Base-by-base conservation (phyloP, 306 rosid genomes). In the Prinsepia uniflora region DNA sequence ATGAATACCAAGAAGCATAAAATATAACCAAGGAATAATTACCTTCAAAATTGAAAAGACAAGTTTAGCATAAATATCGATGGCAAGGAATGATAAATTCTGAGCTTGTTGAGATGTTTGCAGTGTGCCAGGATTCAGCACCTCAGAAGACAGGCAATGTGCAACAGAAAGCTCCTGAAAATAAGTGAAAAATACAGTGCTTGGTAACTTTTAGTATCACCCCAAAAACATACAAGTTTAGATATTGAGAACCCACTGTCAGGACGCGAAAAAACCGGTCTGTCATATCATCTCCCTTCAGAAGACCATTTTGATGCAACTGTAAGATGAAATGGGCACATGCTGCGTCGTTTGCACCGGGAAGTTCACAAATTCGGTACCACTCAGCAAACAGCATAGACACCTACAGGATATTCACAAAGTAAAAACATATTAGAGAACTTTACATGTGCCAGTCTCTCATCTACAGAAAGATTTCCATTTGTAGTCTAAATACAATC, bases 271-370 rank as follows among this genome's bases (percentile, higher is more conserved):
- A 95, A 84, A 95, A 89, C 22, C 89, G 95, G 65, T 95, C 99
- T 34, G 96, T 88, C 50, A 84, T 62, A 42, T 95, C 99, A 82
- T 95, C 99, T 42, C 96, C 98, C 84, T 95, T 91, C 63, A 95
- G 82, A 42, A 91, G 72, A 58, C 97, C 99, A 71, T 75, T 85
- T 74, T 92, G 92, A 75, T 89, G 90, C 72, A 95, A 79, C 69
- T 95, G 96, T 60, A 84, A 39, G 72, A 89, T 80, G 78, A 84
- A 91, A 81, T 86, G 91, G 63, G 89, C 8, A 77, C 80, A 77
- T 45, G 88, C 82, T 30, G 83, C 76, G 73, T 91, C 99, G 40
- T 84, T 89, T 68, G 87, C 81, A 80, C 91, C 90, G 42, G 97
- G 93, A 48, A 83, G 89, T 69, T 95, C 99, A 76, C 96, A 95